These are phyloP conservation scores for Colletotrichum eleusines DNA, from an alignment of 2,329 filamentous ascomycete genomes.

Conservation along the genomic window DNA sequence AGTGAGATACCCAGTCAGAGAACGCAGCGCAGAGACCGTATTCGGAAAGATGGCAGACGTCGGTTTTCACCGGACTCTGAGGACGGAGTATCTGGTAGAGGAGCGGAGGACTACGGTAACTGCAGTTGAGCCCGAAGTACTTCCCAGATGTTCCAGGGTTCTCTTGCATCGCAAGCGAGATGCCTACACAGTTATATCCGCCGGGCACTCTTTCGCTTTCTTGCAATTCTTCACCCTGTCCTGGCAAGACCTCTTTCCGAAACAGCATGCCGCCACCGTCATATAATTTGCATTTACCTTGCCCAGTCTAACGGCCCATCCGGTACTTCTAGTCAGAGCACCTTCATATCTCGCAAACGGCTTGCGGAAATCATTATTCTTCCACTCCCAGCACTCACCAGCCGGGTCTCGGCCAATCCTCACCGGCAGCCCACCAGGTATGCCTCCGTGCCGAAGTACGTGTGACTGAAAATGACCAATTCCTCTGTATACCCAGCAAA, in stretches of 20 bases:
- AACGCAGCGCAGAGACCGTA: background rate
- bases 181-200: background rate
- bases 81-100: background rate
- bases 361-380: constrained; percentile 6
- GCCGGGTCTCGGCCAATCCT: constrained; percentile 43
- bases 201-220: background rate
- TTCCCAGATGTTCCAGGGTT: background rate
- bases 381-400: constrained; percentile 39
- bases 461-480: constrained; percentile 46
- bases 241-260: background rate
- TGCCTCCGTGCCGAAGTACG: constrained; percentile 48
- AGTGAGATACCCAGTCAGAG: background rate
- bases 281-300: background rate
- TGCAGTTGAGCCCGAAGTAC: background rate
- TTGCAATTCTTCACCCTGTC: background rate
- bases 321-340: constrained; percentile 8
- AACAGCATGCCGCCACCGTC: too few relatives aligned
- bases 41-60: constrained; percentile 1
- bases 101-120: background rate
- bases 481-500: too few relatives aligned
- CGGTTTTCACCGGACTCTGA: background rate
- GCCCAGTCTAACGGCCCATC: background rate
- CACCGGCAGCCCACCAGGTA: constrained; percentile 47
- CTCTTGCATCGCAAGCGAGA: background rate
- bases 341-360: constrained; percentile 16